Conservation (phyloP, 805 yeast species). For the Starmerella geochares region DNA sequence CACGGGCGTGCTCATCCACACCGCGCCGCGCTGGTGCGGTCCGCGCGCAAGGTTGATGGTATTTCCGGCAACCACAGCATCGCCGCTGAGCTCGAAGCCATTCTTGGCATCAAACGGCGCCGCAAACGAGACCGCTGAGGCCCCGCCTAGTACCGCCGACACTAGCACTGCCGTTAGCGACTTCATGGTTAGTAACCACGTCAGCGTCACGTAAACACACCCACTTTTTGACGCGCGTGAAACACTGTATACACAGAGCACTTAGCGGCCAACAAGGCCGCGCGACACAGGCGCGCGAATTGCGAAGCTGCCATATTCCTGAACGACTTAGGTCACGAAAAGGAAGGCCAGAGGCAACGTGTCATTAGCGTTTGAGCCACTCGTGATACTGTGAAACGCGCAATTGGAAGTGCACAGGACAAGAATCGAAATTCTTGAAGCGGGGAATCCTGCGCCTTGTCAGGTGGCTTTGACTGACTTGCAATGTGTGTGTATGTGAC, state of each 20-base stretch:
- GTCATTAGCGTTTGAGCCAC: no score
- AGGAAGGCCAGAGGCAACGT: no score
- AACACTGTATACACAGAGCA: no score
- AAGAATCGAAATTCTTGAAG: no score
- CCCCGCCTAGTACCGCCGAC: constrained; percentile 5
- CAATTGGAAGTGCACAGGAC: no score
- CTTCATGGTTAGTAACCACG: constrained; percentile 5
- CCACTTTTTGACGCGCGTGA: neutral
- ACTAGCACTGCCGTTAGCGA: neutral
- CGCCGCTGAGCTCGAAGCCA: constrained; percentile 18
- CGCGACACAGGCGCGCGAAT: no score
- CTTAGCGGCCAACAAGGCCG: neutral
- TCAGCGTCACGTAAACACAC: constrained; percentile 6
- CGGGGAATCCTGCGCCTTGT: no score
- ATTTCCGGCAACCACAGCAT: constrained; percentile 13
- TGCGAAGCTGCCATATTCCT: no score
- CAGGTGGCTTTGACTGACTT: no score
- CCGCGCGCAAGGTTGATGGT: constrained; percentile 19
- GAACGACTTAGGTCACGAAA: no score
- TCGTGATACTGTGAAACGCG: no score
- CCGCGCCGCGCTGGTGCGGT: constrained; percentile 26
- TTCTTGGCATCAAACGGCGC: constrained; percentile 14
- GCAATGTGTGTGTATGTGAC: no score
- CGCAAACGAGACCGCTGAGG: constrained; percentile 9
- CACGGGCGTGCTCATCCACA: constrained; percentile 30